A percentile compares a stretch with the other conserved stretches of the same genome.
phyloP scores from a whole-genome alignment of 2,329 filamentous ascomycete species.

The Polychaeton citri region DNA sequence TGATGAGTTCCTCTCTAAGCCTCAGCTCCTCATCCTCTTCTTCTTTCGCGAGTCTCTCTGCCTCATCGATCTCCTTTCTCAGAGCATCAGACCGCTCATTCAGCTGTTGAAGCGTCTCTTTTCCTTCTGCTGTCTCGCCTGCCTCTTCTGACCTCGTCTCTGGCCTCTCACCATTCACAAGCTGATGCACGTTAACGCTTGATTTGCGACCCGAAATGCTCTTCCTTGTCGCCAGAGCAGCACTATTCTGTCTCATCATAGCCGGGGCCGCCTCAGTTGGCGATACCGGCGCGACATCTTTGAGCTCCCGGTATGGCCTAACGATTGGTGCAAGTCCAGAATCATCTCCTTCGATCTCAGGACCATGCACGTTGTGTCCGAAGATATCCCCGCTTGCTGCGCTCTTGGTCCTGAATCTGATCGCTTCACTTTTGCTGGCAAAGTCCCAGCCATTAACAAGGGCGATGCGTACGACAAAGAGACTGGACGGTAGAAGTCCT shows the following conservation, averaged over 20 bases:
- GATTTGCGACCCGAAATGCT: slow-evolving; percentile 32
- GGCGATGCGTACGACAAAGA: slow-evolving; percentile 87
- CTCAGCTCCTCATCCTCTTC: slow-evolving; percentile 39
- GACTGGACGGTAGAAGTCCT: slow-evolving; percentile 71
- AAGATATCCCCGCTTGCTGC: slow-evolving; percentile 31
- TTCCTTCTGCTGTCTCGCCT: slow-evolving; percentile 40
- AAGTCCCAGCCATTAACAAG: slow-evolving; percentile 87
- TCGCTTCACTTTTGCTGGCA: slow-evolving; percentile 72
- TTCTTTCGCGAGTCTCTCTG: slow-evolving; percentile 54
- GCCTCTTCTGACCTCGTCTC: slow-evolving; percentile 22
- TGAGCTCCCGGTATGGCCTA: slow-evolving; percentile 30
- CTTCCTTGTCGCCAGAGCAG: slow-evolving; percentile 43
- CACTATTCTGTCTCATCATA: slow-evolving; percentile 53
- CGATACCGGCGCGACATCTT: slow-evolving; percentile 45
- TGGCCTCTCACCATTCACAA: slow-evolving; percentile 51
- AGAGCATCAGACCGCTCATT: slow-evolving; percentile 70
- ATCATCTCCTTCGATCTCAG: slow-evolving; percentile 23
- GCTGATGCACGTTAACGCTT: neutral
- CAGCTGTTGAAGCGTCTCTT: slow-evolving; percentile 60
- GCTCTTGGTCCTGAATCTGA: slow-evolving; percentile 62
- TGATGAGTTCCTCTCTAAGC: slow-evolving; percentile 41
- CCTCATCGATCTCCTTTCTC: slow-evolving; percentile 71
- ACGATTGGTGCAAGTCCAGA: slow-evolving; percentile 36
- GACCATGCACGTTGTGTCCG: slow-evolving; percentile 12
- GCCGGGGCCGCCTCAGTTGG: slow-evolving; percentile 47